Percentiles rank a stretch among this genome's conserved stretches.
Evolutionary conservation across 371 early-diverging fungal species (phyloP).

Genomic region (Apophysomyces elegans): DNA sequence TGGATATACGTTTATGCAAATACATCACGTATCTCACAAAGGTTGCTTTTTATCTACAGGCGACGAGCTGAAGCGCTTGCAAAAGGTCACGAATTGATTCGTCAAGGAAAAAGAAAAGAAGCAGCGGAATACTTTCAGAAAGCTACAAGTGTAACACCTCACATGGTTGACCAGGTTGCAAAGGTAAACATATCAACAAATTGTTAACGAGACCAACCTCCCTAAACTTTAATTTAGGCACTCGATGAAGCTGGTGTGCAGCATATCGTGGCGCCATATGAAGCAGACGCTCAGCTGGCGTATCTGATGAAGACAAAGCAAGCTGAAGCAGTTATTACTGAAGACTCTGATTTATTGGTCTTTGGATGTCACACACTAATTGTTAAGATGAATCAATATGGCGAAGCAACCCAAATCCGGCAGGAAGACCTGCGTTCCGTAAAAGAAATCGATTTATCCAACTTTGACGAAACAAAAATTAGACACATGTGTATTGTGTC

Average conservation of each 20-base stretch:
- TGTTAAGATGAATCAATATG: constrained; percentile 80
- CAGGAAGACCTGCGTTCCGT: constrained; percentile 17
- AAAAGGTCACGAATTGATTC: constrained; percentile 52
- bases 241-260: constrained; percentile 69
- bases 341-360: constrained; percentile 97
- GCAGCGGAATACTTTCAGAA: constrained; percentile 77
- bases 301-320: constrained; percentile 76
- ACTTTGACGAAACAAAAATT: constrained; percentile 68
- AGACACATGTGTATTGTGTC: constrained; percentile 94
- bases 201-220: constrained; percentile 19
- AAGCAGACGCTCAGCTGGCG: constrained; percentile 98
- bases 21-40: not conserved
- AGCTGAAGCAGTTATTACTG: constrained; percentile 89
- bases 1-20: constrained; percentile 15
- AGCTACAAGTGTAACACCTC: constrained; percentile 74
- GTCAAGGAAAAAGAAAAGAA: constrained; percentile 54
- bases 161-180: constrained; percentile 81
- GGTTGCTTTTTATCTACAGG: constrained; percentile 26
- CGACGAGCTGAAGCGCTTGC: constrained; percentile 58
- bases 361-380: constrained; percentile 90
- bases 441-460: constrained; percentile 52
- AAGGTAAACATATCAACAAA: constrained; percentile 48
- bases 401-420: constrained; percentile 67
- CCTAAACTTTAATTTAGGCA: constrained; percentile 42
- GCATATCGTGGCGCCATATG: constrained; percentile 96